Conservation (phyloP, 2,329 filamentous ascomycete genomes). For the Seiridium unicorne region DNA sequence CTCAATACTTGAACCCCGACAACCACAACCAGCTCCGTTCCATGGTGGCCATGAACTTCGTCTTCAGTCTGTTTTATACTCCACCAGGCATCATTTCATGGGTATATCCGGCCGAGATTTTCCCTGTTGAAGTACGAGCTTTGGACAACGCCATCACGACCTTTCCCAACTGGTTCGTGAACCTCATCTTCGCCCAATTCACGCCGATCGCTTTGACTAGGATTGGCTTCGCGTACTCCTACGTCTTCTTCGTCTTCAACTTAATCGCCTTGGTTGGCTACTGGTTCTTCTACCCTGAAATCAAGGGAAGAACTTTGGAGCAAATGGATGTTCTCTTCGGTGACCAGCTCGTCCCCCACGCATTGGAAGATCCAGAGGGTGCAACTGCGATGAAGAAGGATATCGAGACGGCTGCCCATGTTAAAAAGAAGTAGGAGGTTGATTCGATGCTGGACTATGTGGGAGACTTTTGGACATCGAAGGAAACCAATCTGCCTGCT, state of each 20-base stretch:
- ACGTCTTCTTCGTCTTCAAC: constrained; percentile 35
- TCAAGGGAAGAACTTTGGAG: constrained; percentile 27
- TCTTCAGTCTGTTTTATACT: constrained; percentile 31
- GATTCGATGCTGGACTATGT: no score
- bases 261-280: constrained; percentile 27
- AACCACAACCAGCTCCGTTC: constrained; percentile 4
- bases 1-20: neutral
- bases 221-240: constrained; percentile 39
- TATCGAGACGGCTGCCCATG: neutral
- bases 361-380: neutral
- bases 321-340: constrained; percentile 29
- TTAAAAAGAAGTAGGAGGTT: neutral
- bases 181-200: constrained; percentile 33
- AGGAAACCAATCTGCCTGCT: no score
- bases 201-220: constrained; percentile 37
- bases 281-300: constrained; percentile 36
- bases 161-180: constrained; percentile 4
- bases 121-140: constrained; percentile 17
- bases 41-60: constrained; percentile 32
- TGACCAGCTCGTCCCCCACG: constrained; percentile 8
- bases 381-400: neutral
- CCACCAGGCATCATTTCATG: constrained; percentile 20
- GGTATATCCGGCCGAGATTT: constrained; percentile 28
- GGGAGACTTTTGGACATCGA: no score
- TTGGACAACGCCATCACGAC: constrained; percentile 16